These are phyloP conservation scores for Glycyrrhiza uralensis DNA, from an alignment of 306 rosid genomes.

Conservation along the genomic window DNA sequence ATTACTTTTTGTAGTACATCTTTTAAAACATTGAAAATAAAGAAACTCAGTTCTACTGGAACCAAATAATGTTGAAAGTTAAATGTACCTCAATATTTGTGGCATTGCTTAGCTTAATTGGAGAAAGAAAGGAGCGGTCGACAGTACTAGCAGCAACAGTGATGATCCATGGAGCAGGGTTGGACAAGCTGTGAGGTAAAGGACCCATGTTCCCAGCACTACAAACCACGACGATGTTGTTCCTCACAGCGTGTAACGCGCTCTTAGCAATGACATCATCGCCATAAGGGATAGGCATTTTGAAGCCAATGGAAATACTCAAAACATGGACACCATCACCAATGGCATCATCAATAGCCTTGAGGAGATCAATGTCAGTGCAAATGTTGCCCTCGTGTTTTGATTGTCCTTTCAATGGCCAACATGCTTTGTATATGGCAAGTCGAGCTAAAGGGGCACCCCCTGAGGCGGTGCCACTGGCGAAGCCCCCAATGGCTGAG, in stretches of 20 bases:
- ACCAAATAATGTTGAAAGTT: no score
- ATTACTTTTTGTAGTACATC: no score
- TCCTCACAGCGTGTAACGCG: conserved; percentile 63
- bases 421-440: conserved; percentile 93
- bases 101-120: conserved; percentile 55
- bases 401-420: conserved; percentile 65
- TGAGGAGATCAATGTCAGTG: conserved; percentile 64
- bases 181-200: conserved; percentile 48
- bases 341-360: conserved; percentile 90
- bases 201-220: conserved; percentile 93
- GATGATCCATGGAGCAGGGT: conserved; percentile 83
- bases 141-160: conserved; percentile 83
- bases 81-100: conserved; percentile 47
- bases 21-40: no score
- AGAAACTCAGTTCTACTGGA: no score
- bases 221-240: conserved; percentile 71
- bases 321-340: conserved; percentile 75
- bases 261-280: conserved; percentile 63
- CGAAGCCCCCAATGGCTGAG: conserved; percentile 70
- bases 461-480: conserved; percentile 67
- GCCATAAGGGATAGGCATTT: conserved; percentile 34
- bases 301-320: conserved; percentile 65
- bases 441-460: conserved; percentile 74
- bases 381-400: conserved; percentile 65
- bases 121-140: conserved; percentile 64